A percentile compares a stretch with the other conserved stretches of the same genome.
These are phyloP conservation scores for Citrullus mucosospermus DNA, from an alignment of 306 rosid genomes.

Conservation along the genomic window DNA sequence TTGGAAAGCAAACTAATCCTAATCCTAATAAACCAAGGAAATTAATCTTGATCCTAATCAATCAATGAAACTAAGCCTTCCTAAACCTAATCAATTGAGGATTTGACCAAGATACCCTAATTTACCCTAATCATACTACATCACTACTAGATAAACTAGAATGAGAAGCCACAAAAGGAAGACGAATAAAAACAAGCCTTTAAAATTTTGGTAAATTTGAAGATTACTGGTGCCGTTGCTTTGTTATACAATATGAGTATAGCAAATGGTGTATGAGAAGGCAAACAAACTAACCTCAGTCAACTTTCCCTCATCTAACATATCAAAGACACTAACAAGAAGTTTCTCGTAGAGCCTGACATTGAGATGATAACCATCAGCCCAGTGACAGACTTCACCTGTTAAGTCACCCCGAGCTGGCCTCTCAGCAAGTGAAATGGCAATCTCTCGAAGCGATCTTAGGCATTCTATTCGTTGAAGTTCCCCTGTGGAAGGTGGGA, in stretches of 20 bases:
- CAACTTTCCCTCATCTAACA: constrained; percentile 90
- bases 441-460: constrained; percentile 78
- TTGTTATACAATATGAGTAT: constrained; percentile 8
- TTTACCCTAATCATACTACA: too few relatives aligned
- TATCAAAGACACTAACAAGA: constrained; percentile 85
- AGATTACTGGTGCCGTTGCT: constrained; percentile 7
- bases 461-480: constrained; percentile 87
- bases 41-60: too few relatives aligned
- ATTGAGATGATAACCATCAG: constrained; percentile 87
- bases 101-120: too few relatives aligned
- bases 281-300: constrained; percentile 60
- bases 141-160: neutral
- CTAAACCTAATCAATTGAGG: too few relatives aligned
- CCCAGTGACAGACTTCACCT: constrained; percentile 99
- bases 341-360: constrained; percentile 88
- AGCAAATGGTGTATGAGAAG: neutral
- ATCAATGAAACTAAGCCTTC: too few relatives aligned
- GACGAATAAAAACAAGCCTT: neutral
- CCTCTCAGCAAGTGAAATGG: constrained; percentile 83
- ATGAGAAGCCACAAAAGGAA: neutral
- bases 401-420: constrained; percentile 98
- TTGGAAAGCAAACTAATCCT: too few relatives aligned
- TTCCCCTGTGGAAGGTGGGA: constrained; percentile 75
- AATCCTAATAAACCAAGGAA: too few relatives aligned
- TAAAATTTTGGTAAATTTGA: constrained; percentile 7